phyloP scores from a whole-genome alignment of 345 rosid genomes.

The Noccaea bulbosa region DNA sequence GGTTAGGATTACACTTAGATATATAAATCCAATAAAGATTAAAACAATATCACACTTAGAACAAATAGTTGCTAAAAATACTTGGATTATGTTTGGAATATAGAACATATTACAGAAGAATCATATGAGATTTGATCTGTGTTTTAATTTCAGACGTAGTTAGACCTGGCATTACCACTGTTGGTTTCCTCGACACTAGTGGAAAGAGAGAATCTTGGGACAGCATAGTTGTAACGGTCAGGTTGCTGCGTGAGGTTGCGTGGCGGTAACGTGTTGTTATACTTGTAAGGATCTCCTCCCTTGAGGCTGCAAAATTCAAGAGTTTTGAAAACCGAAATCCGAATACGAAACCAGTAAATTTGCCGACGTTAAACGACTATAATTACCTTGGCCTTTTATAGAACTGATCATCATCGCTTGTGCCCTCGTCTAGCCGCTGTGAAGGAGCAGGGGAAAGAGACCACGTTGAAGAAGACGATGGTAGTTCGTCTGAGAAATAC shows the following conservation, averaged over 20 bases:
- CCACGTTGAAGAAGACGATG: slow-evolving; percentile 63
- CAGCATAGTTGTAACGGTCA: slow-evolving; percentile 53
- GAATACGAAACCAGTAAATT: background rate
- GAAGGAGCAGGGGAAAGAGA: slow-evolving; percentile 57
- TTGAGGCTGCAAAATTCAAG: slow-evolving; percentile 52
- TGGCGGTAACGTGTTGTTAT: slow-evolving; percentile 72
- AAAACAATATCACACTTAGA: background rate
- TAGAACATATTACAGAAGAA: background rate
- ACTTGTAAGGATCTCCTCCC: slow-evolving; percentile 56
- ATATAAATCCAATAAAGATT: too few relatives aligned
- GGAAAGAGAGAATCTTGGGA: slow-evolving; percentile 67
- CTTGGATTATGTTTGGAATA: background rate
- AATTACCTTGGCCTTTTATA: slow-evolving; percentile 45
- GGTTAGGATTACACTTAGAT: too few relatives aligned
- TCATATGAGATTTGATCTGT: background rate
- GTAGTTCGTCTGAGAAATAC: slow-evolving; percentile 76
- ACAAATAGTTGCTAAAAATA: background rate
- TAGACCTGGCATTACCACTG: slow-evolving; percentile 60
- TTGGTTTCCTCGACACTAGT: slow-evolving; percentile 62
- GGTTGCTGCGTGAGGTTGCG: slow-evolving; percentile 85
- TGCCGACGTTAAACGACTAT: background rate
- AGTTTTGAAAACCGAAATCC: background rate
- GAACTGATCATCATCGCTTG: slow-evolving; percentile 61
- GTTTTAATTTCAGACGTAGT: slow-evolving; percentile 56
- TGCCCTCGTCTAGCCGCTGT: slow-evolving; percentile 63